Evolutionary conservation across 371 early-diverging fungal species (phyloP), one percentile per base, ranked within the genome.

Genomic region (Caulochytrium protostelioides): DNA sequence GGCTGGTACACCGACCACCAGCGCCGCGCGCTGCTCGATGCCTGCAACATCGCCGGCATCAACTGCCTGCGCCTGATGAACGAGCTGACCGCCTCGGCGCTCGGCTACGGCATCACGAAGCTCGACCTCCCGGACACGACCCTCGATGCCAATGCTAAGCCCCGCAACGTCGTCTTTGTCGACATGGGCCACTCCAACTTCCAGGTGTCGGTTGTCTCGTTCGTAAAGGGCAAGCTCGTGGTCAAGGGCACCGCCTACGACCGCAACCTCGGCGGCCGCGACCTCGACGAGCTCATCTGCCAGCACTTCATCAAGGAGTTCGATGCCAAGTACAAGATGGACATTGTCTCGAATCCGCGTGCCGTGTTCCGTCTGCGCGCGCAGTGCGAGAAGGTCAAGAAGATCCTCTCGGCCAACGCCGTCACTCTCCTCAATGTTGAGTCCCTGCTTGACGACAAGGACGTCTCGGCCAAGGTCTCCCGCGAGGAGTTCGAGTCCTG

Each of bases 51-150:
- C 41, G 81, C 84, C 13, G 84, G 85, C n/a, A 55, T 94, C 42
- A 90, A 85, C 70, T 74, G 74, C 43, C 65, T 94, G 44, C 73
- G 87, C 40, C 54, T 91, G 36, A 70, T 94, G 54, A 85, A 89
- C 58, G 95, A 94, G 43, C 70, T 70, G 45, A 85, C 90, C 24
- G 89, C 91, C 18, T 23, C 79, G 37, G 90, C 95, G 26, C 74
- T 94, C 38, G 87, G 83, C 33, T 94, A 90, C 47, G 92, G 95
- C 57, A 90, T 94, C 55, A 94, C 92, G 55, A 90, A 89, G 72
- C 62, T 68, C 22, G 95, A 94, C 55, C 65, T 92, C 38, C 92
- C 92, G 42, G 90, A 87, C 59, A 76, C 83, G 25, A 16, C 37
- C 21, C 39, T 29, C 2, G 44, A 52, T 32, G 32, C 50, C 21